These are phyloP conservation scores for Pythium dissimile DNA, from an alignment of 352 stramenopile species.

Conservation along the genomic window DNA sequence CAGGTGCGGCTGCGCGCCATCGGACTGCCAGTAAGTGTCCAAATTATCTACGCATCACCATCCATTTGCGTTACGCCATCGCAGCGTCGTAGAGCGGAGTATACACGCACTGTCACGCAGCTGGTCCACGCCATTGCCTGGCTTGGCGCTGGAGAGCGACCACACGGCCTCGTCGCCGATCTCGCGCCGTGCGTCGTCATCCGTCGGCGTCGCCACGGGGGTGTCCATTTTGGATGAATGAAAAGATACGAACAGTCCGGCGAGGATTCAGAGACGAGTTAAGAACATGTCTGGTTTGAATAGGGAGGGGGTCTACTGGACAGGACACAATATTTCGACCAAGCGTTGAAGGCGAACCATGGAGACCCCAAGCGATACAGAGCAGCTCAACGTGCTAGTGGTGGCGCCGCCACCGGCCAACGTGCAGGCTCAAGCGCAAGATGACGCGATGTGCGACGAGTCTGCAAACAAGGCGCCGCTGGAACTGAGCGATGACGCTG, in stretches of 20 bases:
- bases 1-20: slow-evolving; percentile 92
- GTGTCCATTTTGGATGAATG: slow-evolving; percentile 7
- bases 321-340: slow-evolving; percentile 27
- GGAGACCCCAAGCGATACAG: slow-evolving; percentile 7
- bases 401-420: neutral
- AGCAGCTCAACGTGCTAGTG: slow-evolving; percentile 20
- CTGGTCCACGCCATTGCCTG: slow-evolving; percentile 97
- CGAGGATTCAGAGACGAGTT: no score
- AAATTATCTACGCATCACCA: slow-evolving; percentile 64
- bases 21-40: slow-evolving; percentile 98
- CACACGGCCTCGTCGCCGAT: slow-evolving; percentile 91
- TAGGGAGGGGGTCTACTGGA: slow-evolving; percentile 18
- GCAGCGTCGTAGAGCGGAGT: neutral
- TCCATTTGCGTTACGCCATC: neutral
- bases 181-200: slow-evolving; percentile 38
- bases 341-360: slow-evolving; percentile 20
- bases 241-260: no score
- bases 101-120: slow-evolving; percentile 86
- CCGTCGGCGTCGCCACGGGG: neutral
- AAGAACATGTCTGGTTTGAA: neutral
- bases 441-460: no score
- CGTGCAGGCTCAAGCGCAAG: neutral
- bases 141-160: slow-evolving; percentile 96
- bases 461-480: neutral
- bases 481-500: no score